Evolutionary conservation across 2,329 filamentous ascomycete genomes (phyloP).

Genomic region (Hawksworthiomyces lignivorus): DNA sequence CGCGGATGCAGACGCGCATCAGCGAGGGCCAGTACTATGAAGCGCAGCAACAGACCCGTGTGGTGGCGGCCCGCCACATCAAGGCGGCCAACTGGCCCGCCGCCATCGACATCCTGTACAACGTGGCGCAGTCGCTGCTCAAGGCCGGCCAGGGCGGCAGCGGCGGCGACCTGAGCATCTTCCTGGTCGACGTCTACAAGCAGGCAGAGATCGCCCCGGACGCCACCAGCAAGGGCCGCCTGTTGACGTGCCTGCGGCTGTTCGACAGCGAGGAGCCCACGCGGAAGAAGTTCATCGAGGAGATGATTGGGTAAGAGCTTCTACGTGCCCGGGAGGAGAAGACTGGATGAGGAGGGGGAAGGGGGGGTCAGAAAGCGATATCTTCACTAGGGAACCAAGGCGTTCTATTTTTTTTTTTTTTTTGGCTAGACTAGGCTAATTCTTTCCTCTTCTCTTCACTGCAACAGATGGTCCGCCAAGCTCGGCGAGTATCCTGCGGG

Average conservation of each 20-base stretch:
- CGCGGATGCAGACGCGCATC: slow-evolving; percentile 54
- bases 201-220: slow-evolving; percentile 77
- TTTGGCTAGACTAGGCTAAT: too few species aligned
- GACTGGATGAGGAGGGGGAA: too few species aligned
- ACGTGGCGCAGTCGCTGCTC: slow-evolving; percentile 76
- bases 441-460: too few species aligned
- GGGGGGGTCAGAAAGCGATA: too few species aligned
- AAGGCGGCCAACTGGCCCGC: slow-evolving; percentile 78
- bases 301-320: slow-evolving; percentile 72
- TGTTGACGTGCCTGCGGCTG: slow-evolving; percentile 70
- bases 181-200: slow-evolving; percentile 84
- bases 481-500: slow-evolving; percentile 82
- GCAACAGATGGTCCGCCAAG: slow-evolving; percentile 82
- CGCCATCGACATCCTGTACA: slow-evolving; percentile 79
- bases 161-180: slow-evolving; percentile 80
- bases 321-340: too few species aligned
- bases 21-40: slow-evolving; percentile 84
- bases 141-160: slow-evolving; percentile 90
- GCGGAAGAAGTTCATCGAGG: slow-evolving; percentile 83
- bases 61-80: slow-evolving; percentile 88
- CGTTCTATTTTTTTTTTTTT: too few species aligned
- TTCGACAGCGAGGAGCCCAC: slow-evolving; percentile 82
- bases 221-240: slow-evolving; percentile 61
- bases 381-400: too few species aligned
- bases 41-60: slow-evolving; percentile 95